Conservation (phyloP, 345 rosid species). For the Balakata baccata region DNA sequence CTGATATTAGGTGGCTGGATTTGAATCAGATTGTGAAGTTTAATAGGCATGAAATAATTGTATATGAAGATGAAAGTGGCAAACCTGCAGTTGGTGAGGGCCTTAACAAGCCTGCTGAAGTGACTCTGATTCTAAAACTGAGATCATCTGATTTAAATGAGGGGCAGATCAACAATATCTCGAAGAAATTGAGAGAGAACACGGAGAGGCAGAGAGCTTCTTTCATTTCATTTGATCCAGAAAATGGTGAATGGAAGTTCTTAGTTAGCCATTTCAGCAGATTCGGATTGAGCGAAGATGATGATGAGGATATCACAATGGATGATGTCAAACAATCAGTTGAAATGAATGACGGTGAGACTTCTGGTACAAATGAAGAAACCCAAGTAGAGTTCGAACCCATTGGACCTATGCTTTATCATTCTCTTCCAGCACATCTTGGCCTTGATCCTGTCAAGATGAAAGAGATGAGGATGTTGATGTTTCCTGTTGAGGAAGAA, state of each 20-base stretch:
- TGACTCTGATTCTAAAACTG: slow-evolving; percentile 51
- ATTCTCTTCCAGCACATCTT: slow-evolving; percentile 92
- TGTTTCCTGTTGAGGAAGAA: slow-evolving; percentile 71
- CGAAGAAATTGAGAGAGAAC: slow-evolving; percentile 43
- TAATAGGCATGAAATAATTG: slow-evolving; percentile 60
- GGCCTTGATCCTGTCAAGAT: slow-evolving; percentile 84
- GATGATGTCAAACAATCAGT: slow-evolving; percentile 51
- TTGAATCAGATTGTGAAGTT: slow-evolving; percentile 70
- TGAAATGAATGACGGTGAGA: slow-evolving; percentile 43
- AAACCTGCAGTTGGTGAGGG: slow-evolving; percentile 81
- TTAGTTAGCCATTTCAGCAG: slow-evolving; percentile 83
- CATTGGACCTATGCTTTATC: slow-evolving; percentile 68
- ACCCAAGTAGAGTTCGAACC: slow-evolving; percentile 34
- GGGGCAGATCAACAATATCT: slow-evolving; percentile 31
- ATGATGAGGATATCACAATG: slow-evolving; percentile 77
- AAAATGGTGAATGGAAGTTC: slow-evolving; percentile 71
- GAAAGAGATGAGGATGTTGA: slow-evolving; percentile 89
- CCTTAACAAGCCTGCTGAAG: slow-evolving; percentile 88
- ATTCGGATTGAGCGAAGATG: slow-evolving; percentile 92
- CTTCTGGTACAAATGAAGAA: slow-evolving; percentile 44
- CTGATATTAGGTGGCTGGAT: slow-evolving; percentile 72
- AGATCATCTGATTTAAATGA: slow-evolving; percentile 25
- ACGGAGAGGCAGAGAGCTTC: slow-evolving; percentile 71
- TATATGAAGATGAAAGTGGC: slow-evolving; percentile 67
- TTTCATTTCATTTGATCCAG: slow-evolving; percentile 62